These are phyloP conservation scores for Desmodesmus armatus DNA, from an alignment of 139 green algal genomes.

Conservation along the genomic window DNA sequence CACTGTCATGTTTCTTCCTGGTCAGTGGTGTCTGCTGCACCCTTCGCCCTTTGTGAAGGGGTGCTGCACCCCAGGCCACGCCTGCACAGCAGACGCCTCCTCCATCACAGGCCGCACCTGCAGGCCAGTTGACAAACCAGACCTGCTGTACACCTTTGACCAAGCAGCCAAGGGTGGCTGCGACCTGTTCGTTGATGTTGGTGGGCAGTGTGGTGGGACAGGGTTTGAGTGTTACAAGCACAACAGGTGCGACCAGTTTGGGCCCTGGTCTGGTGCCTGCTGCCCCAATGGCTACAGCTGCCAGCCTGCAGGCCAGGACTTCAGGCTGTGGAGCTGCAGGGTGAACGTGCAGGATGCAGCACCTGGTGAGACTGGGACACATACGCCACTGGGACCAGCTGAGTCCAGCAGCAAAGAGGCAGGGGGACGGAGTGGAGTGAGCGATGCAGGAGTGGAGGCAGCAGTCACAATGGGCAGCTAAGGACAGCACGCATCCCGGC, in stretches of 20 bases:
- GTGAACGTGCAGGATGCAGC: conserved; percentile 30
- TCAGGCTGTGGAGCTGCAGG: conserved; percentile 37
- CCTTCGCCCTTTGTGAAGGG: conserved; percentile 29
- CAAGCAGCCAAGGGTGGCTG: conserved; percentile 5
- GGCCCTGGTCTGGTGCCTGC: conserved; percentile 32
- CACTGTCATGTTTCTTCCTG: conserved; percentile 38
- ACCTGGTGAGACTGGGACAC: background rate
- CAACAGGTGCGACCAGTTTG: conserved; percentile 32
- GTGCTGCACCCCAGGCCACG: conserved; percentile 41
- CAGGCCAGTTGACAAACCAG: background rate
- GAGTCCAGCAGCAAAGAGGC: background rate
- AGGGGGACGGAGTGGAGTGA: background rate
- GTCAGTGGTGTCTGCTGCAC: background rate
- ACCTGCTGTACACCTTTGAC: conserved; percentile 22
- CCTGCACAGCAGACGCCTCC: background rate
- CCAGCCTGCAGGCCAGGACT: conserved; percentile 8
- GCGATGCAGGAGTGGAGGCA: background rate
- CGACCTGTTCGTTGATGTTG: background rate
- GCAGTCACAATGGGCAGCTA: background rate
- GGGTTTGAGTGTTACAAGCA: conserved; percentile 11
- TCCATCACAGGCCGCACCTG: conserved; percentile 1
- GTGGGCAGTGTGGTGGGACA: conserved; percentile 28
- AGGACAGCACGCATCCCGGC: background rate
- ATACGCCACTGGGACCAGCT: background rate
- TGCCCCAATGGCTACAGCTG: conserved; percentile 47